Evolutionary conservation across 768 basidiomycete genomes (phyloP), one percentile per base, ranked within the genome.

Genomic region (Pholiota molesta): DNA sequence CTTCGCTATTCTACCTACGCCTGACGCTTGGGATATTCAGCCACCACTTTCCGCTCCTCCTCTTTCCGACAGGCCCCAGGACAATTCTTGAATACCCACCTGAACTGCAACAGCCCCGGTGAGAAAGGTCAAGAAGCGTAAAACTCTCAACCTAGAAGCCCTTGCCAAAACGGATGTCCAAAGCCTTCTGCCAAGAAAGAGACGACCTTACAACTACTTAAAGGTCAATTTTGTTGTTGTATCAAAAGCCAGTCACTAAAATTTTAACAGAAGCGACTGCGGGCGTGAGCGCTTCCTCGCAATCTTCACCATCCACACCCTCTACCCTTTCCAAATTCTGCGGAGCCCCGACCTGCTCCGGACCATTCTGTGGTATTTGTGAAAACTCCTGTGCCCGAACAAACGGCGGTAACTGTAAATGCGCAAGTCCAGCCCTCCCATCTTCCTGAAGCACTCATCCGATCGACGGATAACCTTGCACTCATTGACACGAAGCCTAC

Each of bases 81-180:
- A 40, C 31, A 9, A 31, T 14, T 21, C 29, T 9, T 3, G 3
- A n/a, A 39, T 10, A 33, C 53, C 16, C 17, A 16, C 39, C 19
- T 11, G 5, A 42, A 53, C 21, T 44, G 33, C 29, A 8, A 5
- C 57, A 2, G 23, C 39, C 1, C 59, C 53, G 37, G 62, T 68
- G 55, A 57, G 59, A 8, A 70, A 66, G 26, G 59, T 59, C 29
- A 77, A 72, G 62, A 76, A 74, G 61, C 66, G 67, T 53, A 74
- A 71, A 62, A 66, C 68, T 6, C 59, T 69, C 3, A 72, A 75
- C 55, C 54, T 74, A 11, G 58, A 68, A 10, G 63, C 69, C 9
- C 67, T 77, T 28, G 68, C 74, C 21, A 59, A 73, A 39, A 66
- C 64, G 33, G 77, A 78, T 65, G 57, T 77, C 6, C 63, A 71